These are phyloP conservation scores for Cafeteria roenbergensis DNA, from an alignment of 108 stramenopile genomes.

Conservation along the genomic window DNA sequence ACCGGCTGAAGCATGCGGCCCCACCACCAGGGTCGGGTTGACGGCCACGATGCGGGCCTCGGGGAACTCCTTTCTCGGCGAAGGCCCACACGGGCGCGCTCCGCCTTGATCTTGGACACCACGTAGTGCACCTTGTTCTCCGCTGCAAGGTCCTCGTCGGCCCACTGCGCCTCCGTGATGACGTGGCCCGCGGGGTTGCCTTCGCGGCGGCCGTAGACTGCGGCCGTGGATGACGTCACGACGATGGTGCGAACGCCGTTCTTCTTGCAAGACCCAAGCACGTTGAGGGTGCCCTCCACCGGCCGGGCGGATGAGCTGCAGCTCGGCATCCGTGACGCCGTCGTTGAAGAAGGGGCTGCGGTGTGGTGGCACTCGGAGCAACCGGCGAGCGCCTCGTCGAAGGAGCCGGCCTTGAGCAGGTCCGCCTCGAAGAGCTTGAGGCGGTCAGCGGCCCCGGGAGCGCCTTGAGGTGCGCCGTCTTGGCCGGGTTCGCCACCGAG, in stretches of 20 bases:
- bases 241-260: conserved; percentile 11
- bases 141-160: conserved; percentile 1
- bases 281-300: conserved; percentile 27
- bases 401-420: conserved; percentile 21
- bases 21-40: conserved; percentile 9
- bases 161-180: conserved; percentile 6
- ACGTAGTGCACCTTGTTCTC: conserved; percentile 10
- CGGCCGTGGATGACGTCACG: conserved; percentile 4
- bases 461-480: conserved; percentile 9
- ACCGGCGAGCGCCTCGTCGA: conserved; percentile 24
- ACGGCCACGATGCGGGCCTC: neutral
- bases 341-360: conserved; percentile 24
- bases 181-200: conserved; percentile 5
- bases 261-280: conserved; percentile 18
- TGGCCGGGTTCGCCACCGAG: neutral
- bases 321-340: conserved; percentile 11
- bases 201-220: neutral
- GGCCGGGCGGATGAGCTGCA: conserved; percentile 32
- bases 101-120: conserved; percentile 9
- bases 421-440: conserved; percentile 24
- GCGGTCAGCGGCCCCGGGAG: conserved; percentile 25
- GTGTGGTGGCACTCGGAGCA: conserved; percentile 23
- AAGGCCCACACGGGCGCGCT: conserved; percentile 7
- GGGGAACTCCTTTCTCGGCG: conserved; percentile 10
- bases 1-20: conserved; percentile 14